Evolutionary conservation across 768 basidiomycete species (phyloP), one percentile per base, ranked within the genome.

Genomic region (Pseudohyphozyma bogoriensis): DNA sequence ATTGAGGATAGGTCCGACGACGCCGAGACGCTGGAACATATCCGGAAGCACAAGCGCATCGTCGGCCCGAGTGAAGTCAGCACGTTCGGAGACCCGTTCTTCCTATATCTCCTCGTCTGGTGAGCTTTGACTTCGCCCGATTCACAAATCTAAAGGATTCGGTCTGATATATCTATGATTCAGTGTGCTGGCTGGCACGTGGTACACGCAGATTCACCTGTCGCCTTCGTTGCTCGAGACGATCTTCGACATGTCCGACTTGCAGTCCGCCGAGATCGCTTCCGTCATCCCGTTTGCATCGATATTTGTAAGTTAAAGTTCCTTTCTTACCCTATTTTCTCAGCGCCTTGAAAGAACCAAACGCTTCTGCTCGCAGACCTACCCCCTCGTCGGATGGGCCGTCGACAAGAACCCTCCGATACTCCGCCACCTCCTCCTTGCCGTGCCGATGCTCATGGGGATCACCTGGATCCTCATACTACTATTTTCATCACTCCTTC

Each of bases 141-240:
- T n/a, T n/a, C n/a, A n/a, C n/a, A n/a, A n/a, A n/a, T n/a, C n/a
- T n/a, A n/a, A n/a, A n/a, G n/a, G n/a, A n/a, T n/a, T n/a, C n/a
- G n/a, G n/a, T n/a, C n/a, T n/a, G n/a, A n/a, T n/a, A n/a, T n/a
- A n/a, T n/a, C n/a, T 37, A 37, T 10, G 18, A 10, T 37, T 18
- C 37, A 37, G 37, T 46, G 55, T 29, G 1, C 37, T 60, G 29
- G 67, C 67, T n/a, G 67, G 67, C 1, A 22, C 29, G 2, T 68
- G 67, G 67, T 63, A 66, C 45, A 56, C 62, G 24, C 54, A 64
- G 29, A 60, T 66, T 26, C 62, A 62, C 26, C 54, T 60, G 26
- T 44, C 67, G 12, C 37, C 55, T 18, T 56, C 59, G 10, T 33
- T 64, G 20, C 37, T 64, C 1, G 45, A 60, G 35, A 24, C 52